A percentile compares a stretch with the other conserved stretches of the same genome.
Evolutionary conservation across 2,329 filamentous ascomycete species (phyloP).

Genomic region (Penicillium vulpinum): DNA sequence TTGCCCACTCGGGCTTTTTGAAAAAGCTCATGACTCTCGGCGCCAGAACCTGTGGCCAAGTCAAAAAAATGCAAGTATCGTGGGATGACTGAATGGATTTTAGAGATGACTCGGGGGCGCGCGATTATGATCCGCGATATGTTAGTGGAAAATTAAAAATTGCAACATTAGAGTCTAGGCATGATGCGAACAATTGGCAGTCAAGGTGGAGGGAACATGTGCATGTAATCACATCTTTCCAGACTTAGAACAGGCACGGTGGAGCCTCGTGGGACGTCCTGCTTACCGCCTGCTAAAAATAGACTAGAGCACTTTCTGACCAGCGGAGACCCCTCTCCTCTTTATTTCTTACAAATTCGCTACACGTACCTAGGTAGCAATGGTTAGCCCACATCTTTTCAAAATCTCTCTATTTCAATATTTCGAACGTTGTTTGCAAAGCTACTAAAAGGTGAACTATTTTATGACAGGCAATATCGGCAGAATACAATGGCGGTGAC

Average conservation of each 20-base stretch:
- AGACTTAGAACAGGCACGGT: background rate
- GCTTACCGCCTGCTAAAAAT: background rate
- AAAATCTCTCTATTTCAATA: background rate
- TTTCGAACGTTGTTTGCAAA: background rate
- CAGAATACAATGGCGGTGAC: background rate
- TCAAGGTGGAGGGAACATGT: background rate
- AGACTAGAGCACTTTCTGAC: background rate
- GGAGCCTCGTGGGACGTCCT: background rate
- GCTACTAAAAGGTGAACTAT: background rate
- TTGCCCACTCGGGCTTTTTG: constrained; percentile 56
- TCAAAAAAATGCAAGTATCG: background rate
- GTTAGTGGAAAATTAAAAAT: background rate
- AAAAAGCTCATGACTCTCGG: constrained; percentile 48
- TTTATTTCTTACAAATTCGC: background rate
- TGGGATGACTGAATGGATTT: background rate
- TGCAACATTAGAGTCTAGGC: background rate
- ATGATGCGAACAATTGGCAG: background rate
- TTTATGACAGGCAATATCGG: background rate
- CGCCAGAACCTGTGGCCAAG: background rate
- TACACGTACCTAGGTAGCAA: background rate
- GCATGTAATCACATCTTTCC: background rate
- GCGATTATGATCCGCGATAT: background rate
- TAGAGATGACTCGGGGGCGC: background rate
- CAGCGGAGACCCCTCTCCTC: background rate
- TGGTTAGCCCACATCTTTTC: fast-evolving